Base-by-base conservation (phyloP, 306 rosid species). In the Quercus agrifolia region DNA sequence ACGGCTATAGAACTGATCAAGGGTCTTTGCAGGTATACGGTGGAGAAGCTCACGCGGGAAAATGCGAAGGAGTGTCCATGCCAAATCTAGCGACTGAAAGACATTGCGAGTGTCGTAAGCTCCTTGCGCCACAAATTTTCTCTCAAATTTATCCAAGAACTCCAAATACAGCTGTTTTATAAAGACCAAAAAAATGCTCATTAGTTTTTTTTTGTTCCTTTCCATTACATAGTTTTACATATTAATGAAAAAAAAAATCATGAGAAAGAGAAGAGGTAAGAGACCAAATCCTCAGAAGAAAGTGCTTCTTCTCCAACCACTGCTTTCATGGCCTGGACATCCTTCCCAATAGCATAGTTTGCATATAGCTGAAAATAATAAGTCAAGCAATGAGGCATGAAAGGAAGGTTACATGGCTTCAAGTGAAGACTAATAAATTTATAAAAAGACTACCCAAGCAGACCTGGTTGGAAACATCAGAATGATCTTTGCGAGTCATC, bases 261-360 rank as follows among this genome's bases (percentile, higher is more conserved):
- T 33, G 35, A 71, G 20, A 70, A 67, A 72, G 55, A 38, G 76
- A 77, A 58, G 72, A 74, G 5, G 31, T 25, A 30, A 72, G 81
- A 83, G 78, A 95, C 99, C 99, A 96, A 80, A 81, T 96, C 99
- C 89, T 96, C 99, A 0, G 98, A 96, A 72, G 99, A 96, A 76
- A 96, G 99, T 54, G 99, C 99, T 90, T 96, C 99, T 88, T 96
- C 99, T 90, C 99, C 99, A 2, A 96, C 99, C 83, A 96, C 99
- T 61, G 98, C 99, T 89, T 96, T 96, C 99, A 96, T 96, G 77
- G 99, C 98, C 82, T 96, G 99, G 77, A 96, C 99, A 83, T 96
- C 99, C 91, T 96, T 96, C 81, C 99, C 99, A 77, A 96, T 96
- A 74, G 99, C 99, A 88, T 96, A 96, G 84, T 96, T 96, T 84